Evolutionary conservation across 2,329 filamentous ascomycete genomes (phyloP).

Genomic region (Alternaria arborescens): DNA sequence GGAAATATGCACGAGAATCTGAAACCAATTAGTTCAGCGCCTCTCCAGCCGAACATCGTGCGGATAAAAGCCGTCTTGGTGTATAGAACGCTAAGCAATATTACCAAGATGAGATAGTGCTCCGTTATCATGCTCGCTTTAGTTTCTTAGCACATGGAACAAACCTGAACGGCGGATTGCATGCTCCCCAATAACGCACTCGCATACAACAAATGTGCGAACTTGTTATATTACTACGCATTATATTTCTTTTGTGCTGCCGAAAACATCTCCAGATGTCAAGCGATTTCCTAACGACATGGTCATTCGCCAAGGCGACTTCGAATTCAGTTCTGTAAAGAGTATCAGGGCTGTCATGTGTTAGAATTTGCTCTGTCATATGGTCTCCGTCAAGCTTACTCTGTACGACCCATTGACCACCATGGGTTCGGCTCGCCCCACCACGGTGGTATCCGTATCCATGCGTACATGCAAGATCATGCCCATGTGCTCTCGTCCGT

Average conservation of each 20-base stretch:
- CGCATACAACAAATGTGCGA: neutral
- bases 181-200: neutral
- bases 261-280: neutral
- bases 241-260: neutral
- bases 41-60: neutral
- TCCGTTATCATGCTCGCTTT: neutral
- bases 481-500: slow-evolving; percentile 40
- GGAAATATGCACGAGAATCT: slow-evolving; percentile 2
- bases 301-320: neutral
- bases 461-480: slow-evolving; percentile 45
- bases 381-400: slow-evolving; percentile 21
- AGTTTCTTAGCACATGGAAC: neutral
- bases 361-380: slow-evolving; percentile 14
- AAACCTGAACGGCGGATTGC: neutral
- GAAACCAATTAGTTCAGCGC: neutral
- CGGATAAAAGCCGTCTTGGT: neutral
- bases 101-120: neutral
- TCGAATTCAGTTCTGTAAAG: neutral
- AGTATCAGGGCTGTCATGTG: slow-evolving; percentile 22
- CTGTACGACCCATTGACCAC: slow-evolving; percentile 41
- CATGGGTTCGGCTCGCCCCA: slow-evolving; percentile 42
- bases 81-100: neutral
- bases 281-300: neutral
- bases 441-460: slow-evolving; percentile 45
- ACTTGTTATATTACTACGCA: neutral